Conservation (phyloP, 2,329 filamentous ascomycete species). For the Chrysoporthe puriensis region DNA sequence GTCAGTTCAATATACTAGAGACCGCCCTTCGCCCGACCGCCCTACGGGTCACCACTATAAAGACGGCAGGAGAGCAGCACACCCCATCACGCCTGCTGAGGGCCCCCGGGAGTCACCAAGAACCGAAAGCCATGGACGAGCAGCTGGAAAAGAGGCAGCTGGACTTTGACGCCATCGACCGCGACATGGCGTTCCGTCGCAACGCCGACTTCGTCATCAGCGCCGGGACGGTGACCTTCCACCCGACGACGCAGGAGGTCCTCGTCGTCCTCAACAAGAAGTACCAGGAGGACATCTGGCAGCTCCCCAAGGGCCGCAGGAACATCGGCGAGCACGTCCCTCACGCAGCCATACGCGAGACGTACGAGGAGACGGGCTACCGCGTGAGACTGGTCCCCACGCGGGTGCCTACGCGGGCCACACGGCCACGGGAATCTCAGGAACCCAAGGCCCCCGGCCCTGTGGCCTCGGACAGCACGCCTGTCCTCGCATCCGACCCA, state of each 20-base stretch:
- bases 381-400: slow-evolving; percentile 43
- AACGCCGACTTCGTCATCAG: slow-evolving; percentile 49
- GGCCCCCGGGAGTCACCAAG: background rate
- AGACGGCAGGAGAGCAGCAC: background rate
- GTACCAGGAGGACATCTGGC: slow-evolving; percentile 43
- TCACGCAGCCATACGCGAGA: slow-evolving; percentile 49
- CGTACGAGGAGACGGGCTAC: slow-evolving; percentile 53
- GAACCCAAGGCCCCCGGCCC: too few relatives aligned
- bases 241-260: slow-evolving; percentile 41
- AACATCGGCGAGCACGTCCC: slow-evolving; percentile 50
- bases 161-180: slow-evolving; percentile 38
- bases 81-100: too few relatives aligned
- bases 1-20: slow-evolving; percentile 12
- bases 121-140: background rate
- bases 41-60: background rate
- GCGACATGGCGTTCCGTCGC: slow-evolving; percentile 43
- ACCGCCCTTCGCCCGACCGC: background rate
- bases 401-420: slow-evolving; percentile 48
- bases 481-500: background rate
- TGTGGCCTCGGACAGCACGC: too few relatives aligned
- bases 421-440: slow-evolving; percentile 30
- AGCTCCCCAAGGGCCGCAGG: slow-evolving; percentile 54
- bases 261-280: slow-evolving; percentile 48
- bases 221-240: slow-evolving; percentile 51
- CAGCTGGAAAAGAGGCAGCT: slow-evolving; percentile 16